phyloP scores from a whole-genome alignment of 129 eudicot species.

The Deinandra increscens region DNA sequence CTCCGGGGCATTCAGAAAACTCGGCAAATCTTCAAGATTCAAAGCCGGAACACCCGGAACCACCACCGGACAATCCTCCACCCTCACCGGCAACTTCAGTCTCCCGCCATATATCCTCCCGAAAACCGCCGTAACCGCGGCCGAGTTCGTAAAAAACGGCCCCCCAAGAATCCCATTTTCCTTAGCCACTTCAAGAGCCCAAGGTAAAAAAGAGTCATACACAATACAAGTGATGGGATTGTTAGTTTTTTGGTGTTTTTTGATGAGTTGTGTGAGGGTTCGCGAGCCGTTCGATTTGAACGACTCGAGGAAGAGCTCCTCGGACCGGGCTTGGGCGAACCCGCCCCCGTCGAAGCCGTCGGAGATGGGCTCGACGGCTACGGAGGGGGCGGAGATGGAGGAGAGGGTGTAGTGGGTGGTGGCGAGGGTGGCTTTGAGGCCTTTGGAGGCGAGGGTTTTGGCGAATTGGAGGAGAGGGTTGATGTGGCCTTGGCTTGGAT shows the following conservation, averaged over 20 bases:
- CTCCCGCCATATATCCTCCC: slow-evolving; percentile 38
- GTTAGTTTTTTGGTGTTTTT: slow-evolving; percentile 21
- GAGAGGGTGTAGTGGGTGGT: slow-evolving; percentile 61
- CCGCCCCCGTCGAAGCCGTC: slow-evolving; percentile 70
- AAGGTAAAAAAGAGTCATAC: slow-evolving; percentile 65
- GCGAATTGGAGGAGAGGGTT: slow-evolving; percentile 76
- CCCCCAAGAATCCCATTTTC: slow-evolving; percentile 45
- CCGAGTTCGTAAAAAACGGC: slow-evolving; percentile 63
- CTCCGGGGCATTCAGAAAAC: slow-evolving; percentile 53
- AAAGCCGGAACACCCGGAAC: slow-evolving; percentile 62
- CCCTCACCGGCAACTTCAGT: slow-evolving; percentile 40
- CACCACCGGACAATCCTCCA: slow-evolving; percentile 37
- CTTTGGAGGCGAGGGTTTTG: slow-evolving; percentile 62
- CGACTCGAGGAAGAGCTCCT: slow-evolving; percentile 39
- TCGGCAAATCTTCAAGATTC: slow-evolving; percentile 51
- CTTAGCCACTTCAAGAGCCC: slow-evolving; percentile 68
- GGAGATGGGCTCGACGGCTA: slow-evolving; percentile 51
- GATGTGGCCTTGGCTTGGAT: slow-evolving; percentile 92
- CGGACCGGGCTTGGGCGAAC: slow-evolving; percentile 34
- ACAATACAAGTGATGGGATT: slow-evolving; percentile 53
- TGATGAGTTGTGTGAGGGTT: slow-evolving; percentile 50
- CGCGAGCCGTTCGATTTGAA: slow-evolving; percentile 44
- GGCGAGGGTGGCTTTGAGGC: slow-evolving; percentile 63
- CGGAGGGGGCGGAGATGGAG: slow-evolving; percentile 35
- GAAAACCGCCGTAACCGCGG: slow-evolving; percentile 53